Conservation (phyloP, 2,329 filamentous ascomycete species). For the Diaporthe longicolla region DNA sequence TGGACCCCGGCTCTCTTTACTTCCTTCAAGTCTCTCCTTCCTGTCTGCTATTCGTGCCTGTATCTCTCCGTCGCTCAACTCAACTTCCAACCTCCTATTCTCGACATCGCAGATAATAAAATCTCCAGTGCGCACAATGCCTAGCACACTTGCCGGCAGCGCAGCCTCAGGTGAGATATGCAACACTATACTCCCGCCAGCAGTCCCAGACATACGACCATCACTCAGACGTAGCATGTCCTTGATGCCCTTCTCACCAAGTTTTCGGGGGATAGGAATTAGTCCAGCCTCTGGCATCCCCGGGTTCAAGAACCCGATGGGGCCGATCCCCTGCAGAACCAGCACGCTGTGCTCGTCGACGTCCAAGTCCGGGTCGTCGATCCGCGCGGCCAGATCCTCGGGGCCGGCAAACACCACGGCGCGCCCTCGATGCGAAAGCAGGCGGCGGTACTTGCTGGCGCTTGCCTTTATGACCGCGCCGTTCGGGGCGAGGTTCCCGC, state of each 20-base stretch:
- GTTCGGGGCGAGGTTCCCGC: slow-evolving; percentile 85
- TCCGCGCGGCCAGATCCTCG: slow-evolving; percentile 79
- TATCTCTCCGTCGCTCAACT: slow-evolving; percentile 80
- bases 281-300: slow-evolving; percentile 91
- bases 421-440: slow-evolving; percentile 61
- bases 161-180: slow-evolving; percentile 91
- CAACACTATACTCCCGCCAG: slow-evolving; percentile 90
- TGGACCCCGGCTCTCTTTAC: slow-evolving; percentile 45
- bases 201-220: slow-evolving; percentile 88
- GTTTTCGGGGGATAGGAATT: slow-evolving; percentile 79
- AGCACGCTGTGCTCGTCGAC: slow-evolving; percentile 74
- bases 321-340: slow-evolving; percentile 89
- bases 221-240: slow-evolving; percentile 91
- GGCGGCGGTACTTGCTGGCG: slow-evolving; percentile 79
- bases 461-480: slow-evolving; percentile 94
- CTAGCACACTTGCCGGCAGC: slow-evolving; percentile 81
- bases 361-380: slow-evolving; percentile 71
- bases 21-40: slow-evolving; percentile 51
- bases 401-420: slow-evolving; percentile 80
- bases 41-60: slow-evolving; percentile 71
- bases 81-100: slow-evolving; percentile 69
- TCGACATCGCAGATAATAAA: slow-evolving; percentile 83
- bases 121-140: slow-evolving; percentile 82
- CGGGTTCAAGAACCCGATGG: slow-evolving; percentile 79
- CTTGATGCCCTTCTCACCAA: slow-evolving; percentile 79